A percentile compares a stretch with the other conserved stretches of the same genome.
Conservation (phyloP, 345 rosid genomes). For the Eucalyptus leucophloia region DNA sequence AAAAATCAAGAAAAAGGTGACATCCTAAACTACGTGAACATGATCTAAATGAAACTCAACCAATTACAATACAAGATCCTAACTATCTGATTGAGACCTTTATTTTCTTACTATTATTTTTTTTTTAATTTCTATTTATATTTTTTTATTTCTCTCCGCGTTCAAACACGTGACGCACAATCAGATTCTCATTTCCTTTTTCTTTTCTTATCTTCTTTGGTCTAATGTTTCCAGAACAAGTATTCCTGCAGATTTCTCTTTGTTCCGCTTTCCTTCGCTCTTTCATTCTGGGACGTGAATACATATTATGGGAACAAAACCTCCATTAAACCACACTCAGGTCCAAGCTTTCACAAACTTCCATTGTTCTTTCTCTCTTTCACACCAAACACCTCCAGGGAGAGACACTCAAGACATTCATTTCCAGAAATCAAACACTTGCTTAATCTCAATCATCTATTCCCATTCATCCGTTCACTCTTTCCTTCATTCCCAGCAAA, state of each 20-base stretch:
- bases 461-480: too few relatives aligned
- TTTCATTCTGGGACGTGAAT: not conserved
- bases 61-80: not conserved
- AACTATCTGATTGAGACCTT: not conserved
- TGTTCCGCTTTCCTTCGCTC: not conserved
- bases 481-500: not conserved
- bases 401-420: not conserved
- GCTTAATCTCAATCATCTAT: not conserved
- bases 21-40: not conserved
- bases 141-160: not conserved
- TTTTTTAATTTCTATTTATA: too few relatives aligned
- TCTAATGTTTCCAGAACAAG: not conserved
- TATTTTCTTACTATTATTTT: not conserved
- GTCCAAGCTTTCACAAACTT: not conserved
- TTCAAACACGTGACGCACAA: not conserved
- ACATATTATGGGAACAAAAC: not conserved
- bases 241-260: not conserved
- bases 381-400: not conserved
- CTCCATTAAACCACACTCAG: not conserved
- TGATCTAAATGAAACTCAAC: not conserved
- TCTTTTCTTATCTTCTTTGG: not conserved
- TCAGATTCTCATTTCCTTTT: not conserved
- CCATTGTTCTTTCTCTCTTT: not conserved
- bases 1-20: not conserved
- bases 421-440: not conserved